Percentiles rank a stretch among this genome's conserved stretches.
Conservation (phyloP, 768 basidiomycete species). For the Psilocybe sp. region DNA sequence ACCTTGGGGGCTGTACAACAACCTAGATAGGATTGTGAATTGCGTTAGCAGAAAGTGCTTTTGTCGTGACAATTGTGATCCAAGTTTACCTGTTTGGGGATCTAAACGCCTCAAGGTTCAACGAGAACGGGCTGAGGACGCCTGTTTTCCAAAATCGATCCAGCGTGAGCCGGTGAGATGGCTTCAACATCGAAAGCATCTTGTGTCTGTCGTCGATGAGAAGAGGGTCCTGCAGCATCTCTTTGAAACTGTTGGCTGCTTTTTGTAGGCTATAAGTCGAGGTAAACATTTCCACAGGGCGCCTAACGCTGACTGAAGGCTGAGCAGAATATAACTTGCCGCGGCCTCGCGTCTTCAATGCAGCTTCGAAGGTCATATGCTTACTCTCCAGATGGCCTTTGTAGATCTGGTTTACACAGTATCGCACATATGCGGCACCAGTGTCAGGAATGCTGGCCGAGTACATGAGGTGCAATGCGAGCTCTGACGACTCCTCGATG, state of each 20-base stretch:
- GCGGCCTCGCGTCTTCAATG: conserved; percentile 29
- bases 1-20: conserved; percentile 43
- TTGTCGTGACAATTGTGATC: not conserved
- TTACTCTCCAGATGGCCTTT: conserved; percentile 25
- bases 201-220: conserved; percentile 41
- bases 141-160: conserved; percentile 36
- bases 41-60: not conserved
- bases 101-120: conserved; percentile 29
- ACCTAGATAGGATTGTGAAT: conserved; percentile 17
- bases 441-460: conserved; percentile 33
- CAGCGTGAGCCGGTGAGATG: conserved; percentile 37
- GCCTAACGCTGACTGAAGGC: conserved; percentile 31
- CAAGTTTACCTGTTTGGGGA: conserved; percentile 38
- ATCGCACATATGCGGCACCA: conserved; percentile 31
- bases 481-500: conserved; percentile 38
- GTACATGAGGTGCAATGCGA: conserved; percentile 41
- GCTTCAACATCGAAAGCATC: conserved; percentile 33
- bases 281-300: conserved; percentile 36
- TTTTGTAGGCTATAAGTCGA: conserved; percentile 26
- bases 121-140: conserved; percentile 34
- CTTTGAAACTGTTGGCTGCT: conserved; percentile 25
- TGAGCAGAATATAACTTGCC: conserved; percentile 36
- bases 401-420: conserved; percentile 34
- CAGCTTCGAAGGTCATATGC: conserved; percentile 35
- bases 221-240: conserved; percentile 31